These are phyloP conservation scores for Eucalyptus regnans DNA, from an alignment of 345 rosid species.

Conservation along the genomic window DNA sequence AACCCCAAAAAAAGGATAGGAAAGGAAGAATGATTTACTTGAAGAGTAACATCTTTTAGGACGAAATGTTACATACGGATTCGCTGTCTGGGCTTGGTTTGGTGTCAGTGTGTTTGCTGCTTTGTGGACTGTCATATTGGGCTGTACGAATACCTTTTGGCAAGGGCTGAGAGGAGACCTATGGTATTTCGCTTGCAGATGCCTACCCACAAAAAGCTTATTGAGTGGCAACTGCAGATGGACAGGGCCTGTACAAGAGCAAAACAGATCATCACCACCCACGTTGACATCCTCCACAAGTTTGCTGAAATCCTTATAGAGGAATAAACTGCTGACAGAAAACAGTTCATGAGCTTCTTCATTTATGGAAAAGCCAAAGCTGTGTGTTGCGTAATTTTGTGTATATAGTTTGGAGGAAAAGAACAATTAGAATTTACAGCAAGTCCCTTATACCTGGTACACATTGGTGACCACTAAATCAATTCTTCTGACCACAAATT, in stretches of 20 bases:
- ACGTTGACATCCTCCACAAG: conserved; percentile 64
- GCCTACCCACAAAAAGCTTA: conserved; percentile 95
- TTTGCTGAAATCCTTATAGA: conserved; percentile 76
- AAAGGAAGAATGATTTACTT: not conserved
- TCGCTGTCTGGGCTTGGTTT: not conserved
- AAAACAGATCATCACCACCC: conserved; percentile 49
- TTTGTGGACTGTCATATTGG: not conserved
- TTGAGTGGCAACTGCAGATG: conserved; percentile 92
- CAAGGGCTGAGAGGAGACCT: conserved; percentile 21
- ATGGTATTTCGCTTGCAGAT: conserved; percentile 18
- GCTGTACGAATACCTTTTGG: conserved; percentile 34
- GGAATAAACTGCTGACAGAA: conserved; percentile 89
- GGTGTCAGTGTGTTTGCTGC: not conserved
- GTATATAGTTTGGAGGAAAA: not conserved
- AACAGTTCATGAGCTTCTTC: conserved; percentile 90
- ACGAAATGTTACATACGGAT: not conserved
- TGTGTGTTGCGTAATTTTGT: conserved; percentile 35
- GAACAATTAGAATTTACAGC: not conserved
- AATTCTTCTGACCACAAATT: not conserved
- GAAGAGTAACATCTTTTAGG: not conserved
- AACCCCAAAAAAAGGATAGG: not conserved
- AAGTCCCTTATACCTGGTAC: not conserved
- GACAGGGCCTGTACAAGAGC: conserved; percentile 68
- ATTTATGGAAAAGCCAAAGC: conserved; percentile 82
- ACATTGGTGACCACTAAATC: not conserved